Conservation (phyloP, 177 flowering plant genomes). For the Vitis hybrid region DNA sequence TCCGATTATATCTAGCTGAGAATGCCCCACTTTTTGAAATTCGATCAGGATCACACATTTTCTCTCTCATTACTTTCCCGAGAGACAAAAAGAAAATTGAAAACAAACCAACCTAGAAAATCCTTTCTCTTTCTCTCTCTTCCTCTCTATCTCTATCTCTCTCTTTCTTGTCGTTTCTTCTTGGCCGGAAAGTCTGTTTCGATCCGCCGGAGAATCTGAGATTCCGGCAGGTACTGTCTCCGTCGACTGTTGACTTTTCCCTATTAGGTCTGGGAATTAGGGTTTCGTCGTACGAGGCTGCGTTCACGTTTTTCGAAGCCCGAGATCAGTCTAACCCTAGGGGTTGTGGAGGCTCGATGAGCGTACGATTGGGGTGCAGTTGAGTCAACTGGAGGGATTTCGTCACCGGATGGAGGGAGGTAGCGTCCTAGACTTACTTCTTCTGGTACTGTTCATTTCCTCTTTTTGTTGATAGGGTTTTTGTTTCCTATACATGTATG, state of each 20-base stretch:
- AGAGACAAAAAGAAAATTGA: constrained; percentile 13
- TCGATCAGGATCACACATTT: constrained; percentile 18
- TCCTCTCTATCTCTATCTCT: background rate
- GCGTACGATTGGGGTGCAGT: constrained; percentile 38
- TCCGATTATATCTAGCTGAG: constrained; percentile 13
- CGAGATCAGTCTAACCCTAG: constrained; percentile 9
- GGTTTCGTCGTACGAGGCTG: background rate
- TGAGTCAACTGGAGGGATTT: constrained; percentile 55
- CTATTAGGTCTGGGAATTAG: constrained; percentile 12
- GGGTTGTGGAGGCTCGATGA: constrained; percentile 42
- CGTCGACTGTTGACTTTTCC: background rate
- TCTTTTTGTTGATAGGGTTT: constrained; percentile 17
- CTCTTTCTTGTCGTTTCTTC: background rate
- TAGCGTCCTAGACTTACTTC: constrained; percentile 60
- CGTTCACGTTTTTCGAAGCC: background rate
- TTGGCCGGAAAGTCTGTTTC: background rate
- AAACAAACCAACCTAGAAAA: constrained; percentile 10
- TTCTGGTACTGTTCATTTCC: constrained; percentile 53
- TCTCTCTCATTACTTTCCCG: background rate
- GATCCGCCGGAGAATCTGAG: constrained; percentile 14
- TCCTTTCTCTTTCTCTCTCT: constrained; percentile 7
- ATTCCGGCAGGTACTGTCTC: constrained; percentile 20
- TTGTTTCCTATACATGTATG: constrained; percentile 1
- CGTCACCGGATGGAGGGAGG: constrained; percentile 98
- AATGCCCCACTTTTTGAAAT: constrained; percentile 14